Percentiles rank a stretch among this genome's conserved stretches.
phyloP scores from a whole-genome alignment of 1,284 basidiomycete species.

The Puccinia coronata region DNA sequence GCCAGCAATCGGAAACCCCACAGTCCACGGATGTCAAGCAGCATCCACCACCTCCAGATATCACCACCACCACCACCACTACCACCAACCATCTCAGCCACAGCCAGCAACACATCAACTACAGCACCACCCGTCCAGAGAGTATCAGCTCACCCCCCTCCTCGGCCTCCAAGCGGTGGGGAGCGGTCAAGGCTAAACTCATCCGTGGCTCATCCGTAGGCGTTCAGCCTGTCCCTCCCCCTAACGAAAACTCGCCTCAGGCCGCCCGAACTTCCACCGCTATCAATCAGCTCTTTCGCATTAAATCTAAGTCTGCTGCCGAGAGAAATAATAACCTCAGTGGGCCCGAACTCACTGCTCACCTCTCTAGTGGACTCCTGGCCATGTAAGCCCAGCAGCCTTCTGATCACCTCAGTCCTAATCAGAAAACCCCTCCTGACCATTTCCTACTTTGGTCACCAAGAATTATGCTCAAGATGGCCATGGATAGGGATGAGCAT shows the following conservation, averaged over 20 bases:
- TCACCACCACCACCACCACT: no score
- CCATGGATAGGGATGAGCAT: conserved; percentile 89
- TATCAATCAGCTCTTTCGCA: neutral
- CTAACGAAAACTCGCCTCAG: neutral
- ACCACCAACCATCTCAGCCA: neutral
- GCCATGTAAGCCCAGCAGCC: neutral
- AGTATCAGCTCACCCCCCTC: neutral
- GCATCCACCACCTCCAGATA: neutral
- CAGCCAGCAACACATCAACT: neutral
- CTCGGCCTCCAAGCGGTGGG: conserved; percentile 29
- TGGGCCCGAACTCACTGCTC: conserved; percentile 8
- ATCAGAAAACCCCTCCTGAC: no score
- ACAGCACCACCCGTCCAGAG: neutral
- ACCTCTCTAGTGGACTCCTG: conserved; percentile 19
- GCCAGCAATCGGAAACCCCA: no score
- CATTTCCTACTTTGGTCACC: conserved; percentile 44
- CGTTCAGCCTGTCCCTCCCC: neutral
- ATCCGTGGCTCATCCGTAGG: conserved; percentile 10
- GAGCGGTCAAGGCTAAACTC: conserved; percentile 34
- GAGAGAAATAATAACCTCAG: neutral
- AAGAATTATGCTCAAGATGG: conserved; percentile 74
- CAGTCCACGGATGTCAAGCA: neutral
- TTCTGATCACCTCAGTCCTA: no score
- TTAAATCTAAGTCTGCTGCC: neutral
- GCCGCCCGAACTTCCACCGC: neutral